These are phyloP conservation scores for Helianthus annuus DNA, from an alignment of 129 eudicot genomes.

Conservation along the genomic window HanXRQr2.0-SUNRISE NC_035437.2:8218778-8219277, in stretches of 20 bases:
- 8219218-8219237: conserved; percentile 67
- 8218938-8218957: conserved; percentile 79
- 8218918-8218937: conserved; percentile 81
- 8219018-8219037: conserved; percentile 75
- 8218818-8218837: neutral
- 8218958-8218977: conserved; percentile 97
- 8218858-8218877: neutral
- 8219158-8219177: neutral
- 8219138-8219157: neutral
- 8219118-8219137: conserved; percentile 81
- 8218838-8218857: neutral
- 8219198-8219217: neutral
- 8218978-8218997: conserved; percentile 96
- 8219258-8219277: conserved; percentile 86
- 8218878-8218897: conserved; percentile 59
- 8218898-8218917: conserved; percentile 60
- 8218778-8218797: neutral
- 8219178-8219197: no score
- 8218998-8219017: conserved; percentile 68
- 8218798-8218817: neutral
- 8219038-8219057: conserved; percentile 74
- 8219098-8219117: conserved; percentile 90
- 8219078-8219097: conserved; percentile 80
- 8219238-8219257: conserved; percentile 80
- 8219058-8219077: conserved; percentile 67